phyloP scores from a whole-genome alignment of 148 eudicot genomes.

The Rhododendron simsii region DNA sequence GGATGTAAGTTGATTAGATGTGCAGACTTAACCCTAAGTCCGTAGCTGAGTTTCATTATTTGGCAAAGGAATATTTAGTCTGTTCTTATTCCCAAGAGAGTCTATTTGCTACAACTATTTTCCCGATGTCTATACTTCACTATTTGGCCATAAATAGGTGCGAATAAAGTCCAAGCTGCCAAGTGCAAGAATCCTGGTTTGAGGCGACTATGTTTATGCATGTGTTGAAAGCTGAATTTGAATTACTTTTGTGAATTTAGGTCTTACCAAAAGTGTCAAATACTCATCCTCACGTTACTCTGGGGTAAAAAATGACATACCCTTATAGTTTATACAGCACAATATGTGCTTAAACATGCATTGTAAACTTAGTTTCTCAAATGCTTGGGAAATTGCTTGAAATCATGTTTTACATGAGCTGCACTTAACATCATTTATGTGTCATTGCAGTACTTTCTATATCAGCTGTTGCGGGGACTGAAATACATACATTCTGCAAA shows the following conservation, averaged over 20 bases:
- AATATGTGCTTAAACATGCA: not conserved
- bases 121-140: not conserved
- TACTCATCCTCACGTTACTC: not conserved
- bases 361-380: not conserved
- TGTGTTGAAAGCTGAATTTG: not conserved
- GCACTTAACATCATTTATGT: constrained; percentile 1
- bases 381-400: not conserved
- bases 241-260: not conserved
- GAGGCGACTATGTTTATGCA: not conserved
- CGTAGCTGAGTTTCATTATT: not conserved
- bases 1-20: not conserved
- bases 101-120: not conserved
- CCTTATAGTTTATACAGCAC: not conserved
- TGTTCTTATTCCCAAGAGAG: not conserved
- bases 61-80: not conserved
- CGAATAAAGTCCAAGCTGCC: not conserved
- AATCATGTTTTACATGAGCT: not conserved
- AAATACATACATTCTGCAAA: constrained; percentile 90
- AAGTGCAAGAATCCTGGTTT: not conserved
- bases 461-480: constrained; percentile 82
- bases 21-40: not conserved
- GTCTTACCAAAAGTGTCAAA: constrained; percentile 1
- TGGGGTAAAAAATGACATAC: not conserved
- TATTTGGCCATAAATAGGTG: not conserved
- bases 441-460: constrained; percentile 78